These are phyloP conservation scores for Bruguiera sexangula DNA, from an alignment of 345 rosid genomes.

Conservation along the genomic window DNA sequence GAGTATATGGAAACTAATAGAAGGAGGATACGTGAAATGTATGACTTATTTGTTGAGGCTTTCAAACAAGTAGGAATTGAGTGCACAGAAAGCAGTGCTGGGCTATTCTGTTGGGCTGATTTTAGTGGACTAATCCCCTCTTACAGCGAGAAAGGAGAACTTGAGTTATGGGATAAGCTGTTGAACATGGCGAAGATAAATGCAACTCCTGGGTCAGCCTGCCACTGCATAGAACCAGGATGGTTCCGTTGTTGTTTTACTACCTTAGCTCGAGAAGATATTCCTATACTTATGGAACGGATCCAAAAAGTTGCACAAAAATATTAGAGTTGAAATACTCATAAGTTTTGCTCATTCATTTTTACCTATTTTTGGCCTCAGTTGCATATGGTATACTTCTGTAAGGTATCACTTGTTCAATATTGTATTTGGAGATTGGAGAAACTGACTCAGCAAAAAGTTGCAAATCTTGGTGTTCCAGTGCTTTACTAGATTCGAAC, in stretches of 20 bases:
- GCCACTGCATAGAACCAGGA: constrained; percentile 92
- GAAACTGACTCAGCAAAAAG: constrained; percentile 9
- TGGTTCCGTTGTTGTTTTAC: constrained; percentile 96
- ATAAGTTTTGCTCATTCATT: constrained; percentile 2
- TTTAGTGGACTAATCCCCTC: constrained; percentile 68
- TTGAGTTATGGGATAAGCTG: constrained; percentile 71
- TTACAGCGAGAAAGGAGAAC: constrained; percentile 82
- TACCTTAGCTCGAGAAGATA: constrained; percentile 52
- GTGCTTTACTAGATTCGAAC: constrained; percentile 9
- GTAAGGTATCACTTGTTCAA: not conserved
- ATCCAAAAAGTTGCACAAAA: constrained; percentile 51
- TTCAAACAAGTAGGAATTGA: constrained; percentile 54
- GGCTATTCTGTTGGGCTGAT: constrained; percentile 88
- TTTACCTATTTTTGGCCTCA: constrained; percentile 1
- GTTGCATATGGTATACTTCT: not conserved
- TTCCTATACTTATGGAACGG: constrained; percentile 59
- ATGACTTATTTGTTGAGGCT: constrained; percentile 55
- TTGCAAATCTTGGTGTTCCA: constrained; percentile 11
- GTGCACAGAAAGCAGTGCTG: constrained; percentile 61
- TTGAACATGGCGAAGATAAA: constrained; percentile 72
- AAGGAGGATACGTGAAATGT: constrained; percentile 48
- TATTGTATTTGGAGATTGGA: not conserved
- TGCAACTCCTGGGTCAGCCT: constrained; percentile 82
- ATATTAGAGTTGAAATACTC: constrained; percentile 31
- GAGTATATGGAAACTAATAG: constrained; percentile 54